A percentile compares a stretch with the other conserved stretches of the same genome.
Evolutionary conservation across 345 rosid species (phyloP).

Genomic region (Aquilaria malaccensis): DNA sequence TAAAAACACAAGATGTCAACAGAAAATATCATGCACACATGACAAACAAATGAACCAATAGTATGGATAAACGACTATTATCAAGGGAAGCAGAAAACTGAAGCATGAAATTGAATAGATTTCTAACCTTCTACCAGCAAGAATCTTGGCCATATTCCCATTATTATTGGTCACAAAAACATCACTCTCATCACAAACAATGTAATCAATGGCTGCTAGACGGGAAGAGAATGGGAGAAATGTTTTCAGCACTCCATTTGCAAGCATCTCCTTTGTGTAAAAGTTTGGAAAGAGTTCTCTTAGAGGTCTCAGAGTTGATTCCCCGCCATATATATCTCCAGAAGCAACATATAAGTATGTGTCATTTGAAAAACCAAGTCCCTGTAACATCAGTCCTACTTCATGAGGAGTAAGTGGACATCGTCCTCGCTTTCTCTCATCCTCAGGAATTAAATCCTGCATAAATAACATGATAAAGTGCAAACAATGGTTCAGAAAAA

Average conservation of each 20-base stretch:
- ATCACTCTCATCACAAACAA: conserved; percentile 88
- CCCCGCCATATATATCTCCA: conserved; percentile 98
- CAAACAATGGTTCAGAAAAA: neutral
- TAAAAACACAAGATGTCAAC: too few relatives aligned
- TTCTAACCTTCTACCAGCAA: conserved; percentile 94
- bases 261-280: conserved; percentile 93
- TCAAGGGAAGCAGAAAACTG: conserved; percentile 1
- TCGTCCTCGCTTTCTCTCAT: conserved; percentile 87
- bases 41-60: too few relatives aligned
- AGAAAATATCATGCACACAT: too few relatives aligned
- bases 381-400: conserved; percentile 94
- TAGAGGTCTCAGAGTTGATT: conserved; percentile 73
- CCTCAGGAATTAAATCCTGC: conserved; percentile 86
- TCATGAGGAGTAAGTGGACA: conserved; percentile 97
- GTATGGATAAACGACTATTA: neutral
- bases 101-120: conserved; percentile 2
- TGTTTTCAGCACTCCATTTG: conserved; percentile 62
- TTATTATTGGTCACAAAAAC: conserved; percentile 94
- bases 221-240: conserved; percentile 81
- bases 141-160: conserved; percentile 99
- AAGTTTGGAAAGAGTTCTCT: conserved; percentile 91
- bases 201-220: conserved; percentile 90
- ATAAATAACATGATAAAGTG: neutral
- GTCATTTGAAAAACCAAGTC: conserved; percentile 85
- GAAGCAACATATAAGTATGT: conserved; percentile 91